phyloP scores from a whole-genome alignment of 257 asterid species.

The Solanum okadae region DNA sequence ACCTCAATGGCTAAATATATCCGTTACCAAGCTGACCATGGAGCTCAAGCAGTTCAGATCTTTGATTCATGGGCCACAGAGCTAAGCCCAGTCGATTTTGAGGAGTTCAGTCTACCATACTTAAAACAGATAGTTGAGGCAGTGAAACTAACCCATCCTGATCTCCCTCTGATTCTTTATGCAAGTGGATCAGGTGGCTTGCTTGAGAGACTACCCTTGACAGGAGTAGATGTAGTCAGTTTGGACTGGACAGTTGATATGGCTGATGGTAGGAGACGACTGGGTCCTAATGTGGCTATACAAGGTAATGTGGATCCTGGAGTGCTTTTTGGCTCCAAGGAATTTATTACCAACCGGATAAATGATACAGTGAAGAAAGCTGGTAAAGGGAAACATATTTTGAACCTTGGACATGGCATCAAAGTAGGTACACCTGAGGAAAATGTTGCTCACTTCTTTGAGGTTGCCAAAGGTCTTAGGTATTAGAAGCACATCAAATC shows the following conservation, averaged over 20 bases:
- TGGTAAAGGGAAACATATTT: constrained; percentile 80
- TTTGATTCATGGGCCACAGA: constrained; percentile 99
- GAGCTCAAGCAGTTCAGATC: constrained; percentile 99
- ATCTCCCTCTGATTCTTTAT: constrained; percentile 68
- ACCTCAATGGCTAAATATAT: constrained; percentile 87
- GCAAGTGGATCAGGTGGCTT: constrained; percentile 99
- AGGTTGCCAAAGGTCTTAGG: constrained; percentile 86
- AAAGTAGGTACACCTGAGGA: constrained; percentile 97
- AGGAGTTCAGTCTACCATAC: constrained; percentile 93
- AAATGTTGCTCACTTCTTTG: constrained; percentile 95
- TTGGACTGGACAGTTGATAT: constrained; percentile 98
- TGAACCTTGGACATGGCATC: constrained; percentile 98
- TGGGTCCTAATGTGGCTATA: constrained; percentile 74
- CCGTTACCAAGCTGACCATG: constrained; percentile 91
- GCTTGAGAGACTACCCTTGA: constrained; percentile 85
- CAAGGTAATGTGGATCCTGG: constrained; percentile 98
- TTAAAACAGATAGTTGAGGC: constrained; percentile 69
- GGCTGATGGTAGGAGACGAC: constrained; percentile 87
- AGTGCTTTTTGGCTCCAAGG: constrained; percentile 93
- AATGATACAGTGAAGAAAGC: constrained; percentile 85
- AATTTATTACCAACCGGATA: constrained; percentile 75
- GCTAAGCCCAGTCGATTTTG: constrained; percentile 90
- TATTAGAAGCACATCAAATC: constrained; percentile 24
- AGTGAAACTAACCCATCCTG: constrained; percentile 72
- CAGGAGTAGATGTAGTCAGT: constrained; percentile 92